A percentile compares a stretch with the other conserved stretches of the same genome.
These are phyloP conservation scores for Actinomortierella wolfii DNA, from an alignment of 371 early-diverging fungal genomes.

Conservation along the genomic window DNA sequence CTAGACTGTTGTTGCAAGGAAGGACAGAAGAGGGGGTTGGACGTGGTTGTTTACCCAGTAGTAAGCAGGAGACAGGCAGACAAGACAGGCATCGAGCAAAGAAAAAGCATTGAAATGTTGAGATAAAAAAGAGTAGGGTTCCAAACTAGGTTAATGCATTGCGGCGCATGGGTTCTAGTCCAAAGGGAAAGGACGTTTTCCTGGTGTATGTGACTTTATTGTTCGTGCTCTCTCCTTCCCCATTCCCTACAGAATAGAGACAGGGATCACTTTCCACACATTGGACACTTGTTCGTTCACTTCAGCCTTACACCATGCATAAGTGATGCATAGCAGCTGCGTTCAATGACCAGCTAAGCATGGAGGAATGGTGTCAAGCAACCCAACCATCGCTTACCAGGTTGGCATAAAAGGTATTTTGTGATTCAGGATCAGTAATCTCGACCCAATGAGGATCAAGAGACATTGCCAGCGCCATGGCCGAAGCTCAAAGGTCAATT, in stretches of 20 bases:
- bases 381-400: conserved; percentile 52
- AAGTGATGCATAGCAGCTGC: neutral
- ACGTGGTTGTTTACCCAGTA: neutral
- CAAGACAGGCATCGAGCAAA: neutral
- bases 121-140: conserved; percentile 3
- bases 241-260: neutral
- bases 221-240: neutral
- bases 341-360: too few relatives aligned
- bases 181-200: neutral
- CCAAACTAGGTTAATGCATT: conserved; percentile 2
- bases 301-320: neutral
- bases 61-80: neutral
- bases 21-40: neutral
- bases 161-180: neutral
- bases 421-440: conserved; percentile 83
- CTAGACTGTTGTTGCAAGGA: conserved; percentile 42
- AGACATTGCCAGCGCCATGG: conserved; percentile 27
- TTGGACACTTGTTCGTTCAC: neutral
- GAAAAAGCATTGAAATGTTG: too few relatives aligned
- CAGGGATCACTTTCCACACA: neutral
- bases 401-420: conserved; percentile 82
- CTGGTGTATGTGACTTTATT: neutral
- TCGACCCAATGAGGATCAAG: conserved; percentile 68
- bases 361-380: too few relatives aligned
- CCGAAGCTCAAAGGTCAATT: neutral